Conservation (phyloP, 352 stramenopile genomes). For the Phytopythium aichiense region DNA sequence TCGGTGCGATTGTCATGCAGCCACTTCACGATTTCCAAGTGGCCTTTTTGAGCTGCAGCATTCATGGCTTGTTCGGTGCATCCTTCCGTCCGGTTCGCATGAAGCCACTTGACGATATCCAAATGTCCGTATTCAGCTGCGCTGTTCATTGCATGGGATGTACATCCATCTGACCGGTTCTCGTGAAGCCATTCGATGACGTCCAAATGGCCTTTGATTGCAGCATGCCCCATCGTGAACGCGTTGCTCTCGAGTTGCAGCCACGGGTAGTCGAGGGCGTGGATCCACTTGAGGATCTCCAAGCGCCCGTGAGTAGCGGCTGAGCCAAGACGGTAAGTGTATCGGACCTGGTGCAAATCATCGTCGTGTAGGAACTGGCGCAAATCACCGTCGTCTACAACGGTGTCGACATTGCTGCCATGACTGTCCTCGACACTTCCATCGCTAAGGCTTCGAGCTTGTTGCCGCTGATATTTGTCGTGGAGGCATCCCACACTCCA, state of each 20-base stretch:
- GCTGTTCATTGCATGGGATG: constrained; percentile 19
- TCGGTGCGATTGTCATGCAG: constrained; percentile 22
- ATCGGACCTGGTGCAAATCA: background rate
- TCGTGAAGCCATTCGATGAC: constrained; percentile 27
- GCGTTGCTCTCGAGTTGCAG: background rate
- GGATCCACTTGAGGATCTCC: background rate
- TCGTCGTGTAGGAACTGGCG: no score
- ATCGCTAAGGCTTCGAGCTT: background rate
- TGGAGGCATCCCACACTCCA: background rate
- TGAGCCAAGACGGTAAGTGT: background rate
- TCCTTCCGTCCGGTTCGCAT: constrained; percentile 19
- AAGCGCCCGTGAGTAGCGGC: background rate
- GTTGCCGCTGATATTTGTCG: background rate
- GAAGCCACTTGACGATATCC: constrained; percentile 25
- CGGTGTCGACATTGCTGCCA: no score
- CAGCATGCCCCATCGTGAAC: constrained; percentile 14
- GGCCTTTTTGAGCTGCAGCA: constrained; percentile 14
- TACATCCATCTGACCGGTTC: constrained; percentile 22
- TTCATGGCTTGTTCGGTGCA: constrained; percentile 22
- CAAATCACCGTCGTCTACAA: no score
- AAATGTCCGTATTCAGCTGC: constrained; percentile 25
- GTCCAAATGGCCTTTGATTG: constrained; percentile 21
- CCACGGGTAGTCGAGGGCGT: background rate
- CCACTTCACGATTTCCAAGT: constrained; percentile 17
- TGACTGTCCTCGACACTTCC: background rate